These are phyloP conservation scores for Ustilago xerochloae DNA, from an alignment of 1,284 basidiomycete genomes.

Conservation along the genomic window DNA sequence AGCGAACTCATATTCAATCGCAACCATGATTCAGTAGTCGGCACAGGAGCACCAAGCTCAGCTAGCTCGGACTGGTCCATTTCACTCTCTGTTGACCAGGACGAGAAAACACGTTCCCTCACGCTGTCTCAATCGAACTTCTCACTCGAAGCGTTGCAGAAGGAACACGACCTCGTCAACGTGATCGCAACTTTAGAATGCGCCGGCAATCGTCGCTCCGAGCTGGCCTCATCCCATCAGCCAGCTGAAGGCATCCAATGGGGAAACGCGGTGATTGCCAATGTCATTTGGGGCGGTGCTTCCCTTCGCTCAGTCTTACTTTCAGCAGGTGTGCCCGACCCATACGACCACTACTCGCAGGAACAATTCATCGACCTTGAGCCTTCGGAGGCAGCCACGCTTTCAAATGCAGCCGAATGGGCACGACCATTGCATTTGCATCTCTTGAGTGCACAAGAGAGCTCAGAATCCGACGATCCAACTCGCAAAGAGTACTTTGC, in stretches of 20 bases:
- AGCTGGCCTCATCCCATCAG: conserved; percentile 28
- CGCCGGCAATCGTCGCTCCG: conserved; percentile 50
- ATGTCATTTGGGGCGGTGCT: conserved; percentile 44
- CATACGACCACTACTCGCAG: conserved; percentile 32
- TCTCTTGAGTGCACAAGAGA: conserved; percentile 43
- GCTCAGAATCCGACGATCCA: conserved; percentile 39
- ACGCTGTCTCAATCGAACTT: neutral
- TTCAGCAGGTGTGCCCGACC: conserved; percentile 36
- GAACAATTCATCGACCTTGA: conserved; percentile 7
- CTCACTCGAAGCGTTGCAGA: conserved; percentile 22
- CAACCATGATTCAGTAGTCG: conserved; percentile 48
- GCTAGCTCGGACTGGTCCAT: conserved; percentile 14
- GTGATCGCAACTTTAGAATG: conserved; percentile 53
- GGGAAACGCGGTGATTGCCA: conserved; percentile 50
- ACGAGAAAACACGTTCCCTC: neutral
- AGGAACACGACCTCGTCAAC: conserved; percentile 6
- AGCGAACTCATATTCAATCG: conserved; percentile 47
- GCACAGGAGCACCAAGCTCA: neutral
- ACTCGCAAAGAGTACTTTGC: conserved; percentile 34
- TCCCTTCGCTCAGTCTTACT: conserved; percentile 43
- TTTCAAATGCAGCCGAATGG: conserved; percentile 25
- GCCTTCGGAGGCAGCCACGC: conserved; percentile 23
- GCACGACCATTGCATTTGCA: conserved; percentile 36
- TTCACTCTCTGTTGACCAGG: conserved; percentile 20
- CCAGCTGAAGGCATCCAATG: conserved; percentile 52